Conservation (phyloP, 1,284 basidiomycete genomes). For the Leccinum subfulvum region DNA sequence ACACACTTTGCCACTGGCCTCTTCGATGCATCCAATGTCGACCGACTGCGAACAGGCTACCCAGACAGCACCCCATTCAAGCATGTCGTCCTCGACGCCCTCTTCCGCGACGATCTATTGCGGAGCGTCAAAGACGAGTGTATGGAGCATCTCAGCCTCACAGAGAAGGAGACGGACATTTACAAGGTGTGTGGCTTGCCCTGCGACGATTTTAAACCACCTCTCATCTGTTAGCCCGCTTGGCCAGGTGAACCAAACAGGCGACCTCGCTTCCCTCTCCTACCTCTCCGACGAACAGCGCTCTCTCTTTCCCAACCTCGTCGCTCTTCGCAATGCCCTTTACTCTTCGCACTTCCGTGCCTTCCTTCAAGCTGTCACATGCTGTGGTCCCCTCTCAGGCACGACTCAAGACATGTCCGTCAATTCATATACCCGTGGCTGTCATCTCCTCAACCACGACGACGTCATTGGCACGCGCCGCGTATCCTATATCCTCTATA, state of each 20-base stretch:
- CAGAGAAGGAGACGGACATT: slow-evolving; percentile 98
- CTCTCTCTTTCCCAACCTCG: slow-evolving; percentile 74
- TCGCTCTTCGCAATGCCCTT: slow-evolving; percentile 86
- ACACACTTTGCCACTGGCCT: slow-evolving; percentile 39
- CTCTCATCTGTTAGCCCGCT: slow-evolving; percentile 5
- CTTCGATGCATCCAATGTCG: slow-evolving; percentile 56
- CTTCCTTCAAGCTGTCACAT: slow-evolving; percentile 87
- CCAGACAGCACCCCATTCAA: slow-evolving; percentile 71
- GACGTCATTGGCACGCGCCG: slow-evolving; percentile 96
- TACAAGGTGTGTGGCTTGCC: slow-evolving; percentile 71
- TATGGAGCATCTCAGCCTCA: slow-evolving; percentile 83
- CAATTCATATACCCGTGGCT: slow-evolving; percentile 87
- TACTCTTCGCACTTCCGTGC: slow-evolving; percentile 85
- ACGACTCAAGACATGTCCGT: slow-evolving; percentile 96
- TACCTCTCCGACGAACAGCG: slow-evolving; percentile 79
- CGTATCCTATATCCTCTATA: slow-evolving; percentile 96
- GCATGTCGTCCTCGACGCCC: slow-evolving; percentile 77
- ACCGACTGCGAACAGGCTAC: slow-evolving; percentile 58
- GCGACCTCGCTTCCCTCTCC: slow-evolving; percentile 91
- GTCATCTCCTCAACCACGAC: slow-evolving; percentile 96
- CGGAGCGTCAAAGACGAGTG: slow-evolving; percentile 79
- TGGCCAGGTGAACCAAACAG: slow-evolving; percentile 90
- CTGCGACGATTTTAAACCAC: not conserved
- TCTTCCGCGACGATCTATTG: slow-evolving; percentile 85
- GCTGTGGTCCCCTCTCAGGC: slow-evolving; percentile 90